These are phyloP conservation scores for Datisca glomerata DNA, from an alignment of 306 rosid species.

Conservation along the genomic window DNA sequence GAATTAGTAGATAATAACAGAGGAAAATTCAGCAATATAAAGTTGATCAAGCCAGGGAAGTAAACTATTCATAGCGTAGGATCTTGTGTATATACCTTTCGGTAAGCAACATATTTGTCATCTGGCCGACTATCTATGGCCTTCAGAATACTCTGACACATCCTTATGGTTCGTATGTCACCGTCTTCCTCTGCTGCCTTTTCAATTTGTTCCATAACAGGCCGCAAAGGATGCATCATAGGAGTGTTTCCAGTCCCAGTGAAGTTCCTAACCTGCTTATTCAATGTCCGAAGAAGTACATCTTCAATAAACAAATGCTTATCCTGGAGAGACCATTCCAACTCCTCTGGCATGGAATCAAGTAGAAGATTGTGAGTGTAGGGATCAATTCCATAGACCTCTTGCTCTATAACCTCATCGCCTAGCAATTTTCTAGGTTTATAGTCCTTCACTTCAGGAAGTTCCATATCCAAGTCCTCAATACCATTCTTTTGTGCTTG, in stretches of 20 bases:
- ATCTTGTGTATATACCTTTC: slow-evolving; percentile 51
- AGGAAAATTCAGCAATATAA: slow-evolving; percentile 15
- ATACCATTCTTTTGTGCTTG: slow-evolving; percentile 81
- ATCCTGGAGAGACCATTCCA: slow-evolving; percentile 67
- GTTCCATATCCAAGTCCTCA: slow-evolving; percentile 97
- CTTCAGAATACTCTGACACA: slow-evolving; percentile 72
- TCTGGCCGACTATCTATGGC: slow-evolving; percentile 73
- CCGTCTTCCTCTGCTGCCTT: slow-evolving; percentile 46
- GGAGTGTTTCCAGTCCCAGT: slow-evolving; percentile 87
- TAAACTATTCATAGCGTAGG: too few species aligned
- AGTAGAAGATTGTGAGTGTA: slow-evolving; percentile 95
- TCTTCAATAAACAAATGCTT: slow-evolving; percentile 90
- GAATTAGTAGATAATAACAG: slow-evolving; percentile 17
- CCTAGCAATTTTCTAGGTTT: slow-evolving; percentile 95
- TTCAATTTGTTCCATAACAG: slow-evolving; percentile 71
- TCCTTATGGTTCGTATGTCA: slow-evolving; percentile 42
- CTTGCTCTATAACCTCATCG: slow-evolving; percentile 87
- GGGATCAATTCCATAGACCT: slow-evolving; percentile 97
- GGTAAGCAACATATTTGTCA: slow-evolving; percentile 91
- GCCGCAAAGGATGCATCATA: slow-evolving; percentile 63
- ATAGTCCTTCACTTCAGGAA: slow-evolving; percentile 94
- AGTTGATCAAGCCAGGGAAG: slow-evolving; percentile 4
- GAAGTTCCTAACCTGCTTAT: slow-evolving; percentile 65
- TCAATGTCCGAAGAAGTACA: slow-evolving; percentile 66
- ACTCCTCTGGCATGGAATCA: slow-evolving; percentile 86